phyloP scores from a whole-genome alignment of 192 early-diverging fungal species.

The Coemansia sp. region DNA sequence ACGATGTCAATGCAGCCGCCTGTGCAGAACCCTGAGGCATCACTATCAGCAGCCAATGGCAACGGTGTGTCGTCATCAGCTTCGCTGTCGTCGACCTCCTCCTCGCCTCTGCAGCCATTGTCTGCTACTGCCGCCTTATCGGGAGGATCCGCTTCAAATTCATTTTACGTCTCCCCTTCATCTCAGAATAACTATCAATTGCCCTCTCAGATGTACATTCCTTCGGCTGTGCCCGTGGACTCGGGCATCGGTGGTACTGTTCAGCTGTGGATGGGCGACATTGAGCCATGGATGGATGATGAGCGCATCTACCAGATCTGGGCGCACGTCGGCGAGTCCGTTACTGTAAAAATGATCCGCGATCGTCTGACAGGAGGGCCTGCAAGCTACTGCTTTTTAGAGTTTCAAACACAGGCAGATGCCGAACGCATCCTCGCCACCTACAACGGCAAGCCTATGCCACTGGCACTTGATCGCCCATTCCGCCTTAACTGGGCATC shows the following conservation, averaged over 20 bases:
- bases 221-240: neutral
- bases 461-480: slow-evolving; percentile 66
- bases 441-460: slow-evolving; percentile 80
- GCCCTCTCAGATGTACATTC: slow-evolving; percentile 2
- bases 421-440: slow-evolving; percentile 71
- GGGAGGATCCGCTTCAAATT: neutral
- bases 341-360: slow-evolving; percentile 91
- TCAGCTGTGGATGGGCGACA: slow-evolving; percentile 85
- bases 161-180: neutral
- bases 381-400: slow-evolving; percentile 94
- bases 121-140: slow-evolving; percentile 10
- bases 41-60: slow-evolving; percentile 10
- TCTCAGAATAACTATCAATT: slow-evolving; percentile 17
- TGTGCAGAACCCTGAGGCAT: slow-evolving; percentile 3
- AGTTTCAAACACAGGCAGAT: slow-evolving; percentile 66
- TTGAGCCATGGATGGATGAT: slow-evolving; percentile 99
- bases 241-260: slow-evolving; percentile 12
- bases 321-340: slow-evolving; percentile 80
- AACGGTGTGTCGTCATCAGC: slow-evolving; percentile 8
- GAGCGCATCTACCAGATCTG: slow-evolving; percentile 83
- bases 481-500: slow-evolving; percentile 98
- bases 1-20: neutral
- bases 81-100: neutral
- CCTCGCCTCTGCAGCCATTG: neutral
- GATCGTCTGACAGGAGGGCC: slow-evolving; percentile 78